Evolutionary conservation across 2,329 filamentous ascomycete species (phyloP).

Genomic region (Aspergillus udagawae): DNA sequence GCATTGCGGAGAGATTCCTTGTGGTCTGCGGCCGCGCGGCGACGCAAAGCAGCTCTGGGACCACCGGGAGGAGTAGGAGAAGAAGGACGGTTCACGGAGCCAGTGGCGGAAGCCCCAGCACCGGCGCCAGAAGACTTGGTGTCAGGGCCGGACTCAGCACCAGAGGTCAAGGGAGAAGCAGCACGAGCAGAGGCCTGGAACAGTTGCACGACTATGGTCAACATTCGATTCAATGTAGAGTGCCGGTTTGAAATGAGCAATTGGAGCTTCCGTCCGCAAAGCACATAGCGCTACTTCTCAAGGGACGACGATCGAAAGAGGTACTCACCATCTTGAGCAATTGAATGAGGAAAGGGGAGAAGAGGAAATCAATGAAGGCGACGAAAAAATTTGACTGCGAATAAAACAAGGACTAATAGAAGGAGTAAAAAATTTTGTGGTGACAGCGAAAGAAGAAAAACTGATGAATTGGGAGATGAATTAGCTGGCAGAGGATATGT

Average conservation of each 20-base stretch:
- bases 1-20: conserved; percentile 96
- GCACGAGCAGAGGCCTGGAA: conserved; percentile 37
- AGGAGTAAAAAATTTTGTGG: neutral
- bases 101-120: conserved; percentile 56
- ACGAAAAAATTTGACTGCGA: conserved; percentile 15
- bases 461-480: conserved; percentile 2
- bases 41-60: conserved; percentile 89
- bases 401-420: conserved; percentile 10
- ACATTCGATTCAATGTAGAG: conserved; percentile 1
- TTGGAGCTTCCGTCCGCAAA: neutral
- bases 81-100: conserved; percentile 69
- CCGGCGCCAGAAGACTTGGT: conserved; percentile 39
- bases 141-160: conserved; percentile 43
- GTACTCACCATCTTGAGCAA: conserved; percentile 23
- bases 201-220: conserved; percentile 5
- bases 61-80: conserved; percentile 89
- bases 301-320: conserved; percentile 7
- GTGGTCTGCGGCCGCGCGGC: conserved; percentile 92
- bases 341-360: conserved; percentile 12
- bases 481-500: conserved; percentile 7
- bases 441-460: conserved; percentile 9
- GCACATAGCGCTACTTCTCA: conserved; percentile 1
- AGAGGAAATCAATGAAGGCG: conserved; percentile 16
- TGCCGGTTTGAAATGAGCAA: conserved; percentile 3
- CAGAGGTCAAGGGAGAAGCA: conserved; percentile 42